These are phyloP conservation scores for Talaromyces stipitatus DNA, from an alignment of 495 filamentous ascomycete species.

Conservation along the genomic window DNA sequence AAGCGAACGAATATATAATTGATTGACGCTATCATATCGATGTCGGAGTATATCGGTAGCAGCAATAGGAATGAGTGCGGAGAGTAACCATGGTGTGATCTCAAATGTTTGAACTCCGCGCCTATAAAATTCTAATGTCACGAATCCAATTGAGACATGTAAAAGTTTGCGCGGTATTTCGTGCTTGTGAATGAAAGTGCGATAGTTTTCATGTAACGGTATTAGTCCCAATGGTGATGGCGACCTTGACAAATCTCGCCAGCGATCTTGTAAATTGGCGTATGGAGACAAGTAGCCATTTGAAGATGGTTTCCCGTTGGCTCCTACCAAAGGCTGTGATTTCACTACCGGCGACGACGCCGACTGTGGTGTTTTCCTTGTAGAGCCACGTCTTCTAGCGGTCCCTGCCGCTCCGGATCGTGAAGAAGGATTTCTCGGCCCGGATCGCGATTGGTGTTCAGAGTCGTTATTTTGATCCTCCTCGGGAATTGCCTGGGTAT, in stretches of 20 bases:
- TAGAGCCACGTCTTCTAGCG: slow-evolving; percentile 37
- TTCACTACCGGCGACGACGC: slow-evolving; percentile 12
- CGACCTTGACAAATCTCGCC: slow-evolving; percentile 76
- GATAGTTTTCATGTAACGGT: slow-evolving; percentile 67
- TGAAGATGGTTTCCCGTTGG: slow-evolving; percentile 31
- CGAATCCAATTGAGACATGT: slow-evolving; percentile 91
- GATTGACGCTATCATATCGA: slow-evolving; percentile 71
- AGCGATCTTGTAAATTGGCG: slow-evolving; percentile 50
- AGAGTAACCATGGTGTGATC: slow-evolving; percentile 77
- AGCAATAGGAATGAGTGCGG: slow-evolving; percentile 80
- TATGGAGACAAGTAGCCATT: slow-evolving; percentile 71
- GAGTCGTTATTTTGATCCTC: slow-evolving; percentile 28
- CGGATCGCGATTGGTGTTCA: slow-evolving; percentile 32
- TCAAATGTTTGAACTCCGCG: slow-evolving; percentile 61
- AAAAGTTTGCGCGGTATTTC: slow-evolving; percentile 40
- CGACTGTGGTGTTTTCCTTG: slow-evolving; percentile 35
- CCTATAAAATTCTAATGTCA: slow-evolving; percentile 76
- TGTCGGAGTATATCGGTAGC: slow-evolving; percentile 77
- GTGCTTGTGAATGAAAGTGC: slow-evolving; percentile 43
- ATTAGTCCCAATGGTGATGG: slow-evolving; percentile 91
- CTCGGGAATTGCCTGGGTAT: slow-evolving; percentile 31
- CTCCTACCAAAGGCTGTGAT: slow-evolving; percentile 21
- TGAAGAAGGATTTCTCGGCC: slow-evolving; percentile 17
- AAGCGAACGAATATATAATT: slow-evolving; percentile 72
- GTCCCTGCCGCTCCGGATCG: slow-evolving; percentile 9